These are phyloP conservation scores for Rhynchospora pubera DNA, from an alignment of 176 grass and related monocot species.

Conservation along the genomic window DNA sequence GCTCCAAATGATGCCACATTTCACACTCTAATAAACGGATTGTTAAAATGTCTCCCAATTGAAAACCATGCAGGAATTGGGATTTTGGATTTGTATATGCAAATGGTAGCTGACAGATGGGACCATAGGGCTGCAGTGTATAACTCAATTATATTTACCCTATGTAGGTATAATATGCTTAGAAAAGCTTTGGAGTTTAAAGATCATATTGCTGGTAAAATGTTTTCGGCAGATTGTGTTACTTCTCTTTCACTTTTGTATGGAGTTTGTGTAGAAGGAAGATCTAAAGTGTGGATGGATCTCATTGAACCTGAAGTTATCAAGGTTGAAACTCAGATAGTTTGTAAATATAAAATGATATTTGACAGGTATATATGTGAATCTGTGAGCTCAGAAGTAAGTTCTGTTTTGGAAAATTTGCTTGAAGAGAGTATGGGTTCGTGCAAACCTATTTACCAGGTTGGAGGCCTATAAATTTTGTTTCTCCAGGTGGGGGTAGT, in stretches of 20 bases:
- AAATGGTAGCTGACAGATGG: slow-evolving; percentile 48
- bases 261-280: slow-evolving; percentile 70
- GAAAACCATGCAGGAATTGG: slow-evolving; percentile 29
- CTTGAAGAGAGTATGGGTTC: slow-evolving; percentile 20
- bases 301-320: slow-evolving; percentile 43
- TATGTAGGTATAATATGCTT: slow-evolving; percentile 80
- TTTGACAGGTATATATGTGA: slow-evolving; percentile 36
- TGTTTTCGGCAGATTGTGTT: slow-evolving; percentile 35
- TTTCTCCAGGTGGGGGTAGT: background rate
- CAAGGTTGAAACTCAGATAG: slow-evolving; percentile 41
- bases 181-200: slow-evolving; percentile 52
- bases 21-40: slow-evolving; percentile 59
- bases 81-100: slow-evolving; percentile 44
- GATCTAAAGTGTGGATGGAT: slow-evolving; percentile 38
- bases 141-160: slow-evolving; percentile 62
- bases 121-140: slow-evolving; percentile 48
- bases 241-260: slow-evolving; percentile 78
- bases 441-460: background rate
- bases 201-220: slow-evolving; percentile 51
- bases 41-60: slow-evolving; percentile 31
- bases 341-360: slow-evolving; percentile 31
- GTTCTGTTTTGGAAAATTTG: slow-evolving; percentile 23
- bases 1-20: slow-evolving; percentile 64
- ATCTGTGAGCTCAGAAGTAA: slow-evolving; percentile 19
- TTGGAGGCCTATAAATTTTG: slow-evolving; percentile 7